Base-by-base conservation (phyloP, 1,284 basidiomycete species). In the Trametes pubescens region DNA sequence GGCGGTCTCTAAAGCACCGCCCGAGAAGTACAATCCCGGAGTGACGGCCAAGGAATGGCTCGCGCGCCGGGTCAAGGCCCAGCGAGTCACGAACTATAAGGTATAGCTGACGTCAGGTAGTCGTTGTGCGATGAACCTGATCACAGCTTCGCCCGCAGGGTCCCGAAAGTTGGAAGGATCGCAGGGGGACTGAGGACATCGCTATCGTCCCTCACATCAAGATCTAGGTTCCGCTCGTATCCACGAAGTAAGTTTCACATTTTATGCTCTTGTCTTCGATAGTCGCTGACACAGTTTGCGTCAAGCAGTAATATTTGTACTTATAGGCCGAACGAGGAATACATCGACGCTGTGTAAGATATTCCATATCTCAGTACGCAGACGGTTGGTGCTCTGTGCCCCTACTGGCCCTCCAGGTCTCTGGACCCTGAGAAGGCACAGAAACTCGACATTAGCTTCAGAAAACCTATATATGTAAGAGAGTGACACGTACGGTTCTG, bases 11-110 rank as follows among this genome's bases (percentile, higher is more conserved):
- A 65, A 71, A 22, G 57, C 63, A 13, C 65, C 71, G 0, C 49
- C 60, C 4, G 66, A 51, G 18, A 68, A 67, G 59, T 76, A 68
- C 60, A 49, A 59, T 21, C 73, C 75, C 2, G 71, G 69, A 1
- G 46, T 68, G 29, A 78, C 75, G 0, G 68, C 76, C 0, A 65
- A 69, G 16, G 73, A 73, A 21, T 78, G 77, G 77, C 74, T 76
- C 55, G 61, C 65, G 14, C 61, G 75, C n/a, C 56, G 76, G 32
- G 73, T 77, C 54, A 71, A 69, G 67, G 69, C 75, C 43, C 73
- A 75, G 68, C 47, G 75, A 40, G 65, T 74, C 34, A 70, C 71
- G 49, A 76, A 76, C 57, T 62, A 72, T 34, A 71, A 62, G 62
- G 75, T 75, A 57, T 24, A 43, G 8, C 18, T 40, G 44, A 26